Evolutionary conservation across 2,329 filamentous ascomycete genomes (phyloP).

Genomic region (Hymenoscyphus scutula): DNA sequence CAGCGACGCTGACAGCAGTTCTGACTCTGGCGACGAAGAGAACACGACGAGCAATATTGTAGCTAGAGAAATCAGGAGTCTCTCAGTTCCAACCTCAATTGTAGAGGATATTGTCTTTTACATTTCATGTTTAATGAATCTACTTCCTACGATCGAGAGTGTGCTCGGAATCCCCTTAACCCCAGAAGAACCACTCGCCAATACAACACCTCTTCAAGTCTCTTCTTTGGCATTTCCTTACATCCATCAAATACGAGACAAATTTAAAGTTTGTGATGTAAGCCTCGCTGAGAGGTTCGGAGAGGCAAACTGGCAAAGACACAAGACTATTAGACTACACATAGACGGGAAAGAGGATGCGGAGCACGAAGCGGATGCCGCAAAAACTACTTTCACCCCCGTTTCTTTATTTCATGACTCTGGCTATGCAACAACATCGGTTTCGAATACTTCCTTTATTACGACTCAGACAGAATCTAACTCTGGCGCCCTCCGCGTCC

Average conservation of each 20-base stretch:
- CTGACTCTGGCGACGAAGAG: not conserved
- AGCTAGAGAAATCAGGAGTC: too few relatives aligned
- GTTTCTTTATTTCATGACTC: not conserved
- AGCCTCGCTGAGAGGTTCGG: not conserved
- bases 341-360: not conserved
- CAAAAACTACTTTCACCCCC: not conserved
- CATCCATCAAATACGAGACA: not conserved
- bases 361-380: not conserved
- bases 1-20: not conserved
- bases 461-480: not conserved
- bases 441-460: not conserved
- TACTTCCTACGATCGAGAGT: constrained; percentile 3
- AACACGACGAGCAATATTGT: not conserved
- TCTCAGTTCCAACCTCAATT: not conserved
- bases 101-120: not conserved
- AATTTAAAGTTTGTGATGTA: not conserved
- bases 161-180: not conserved
- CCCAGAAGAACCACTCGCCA: not conserved
- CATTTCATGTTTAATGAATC: not conserved
- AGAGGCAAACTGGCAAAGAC: constrained; percentile 1
- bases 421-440: not conserved
- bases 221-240: not conserved
- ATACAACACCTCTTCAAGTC: not conserved
- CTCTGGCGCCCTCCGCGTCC: not conserved
- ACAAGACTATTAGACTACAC: not conserved